A percentile compares a stretch with the other conserved stretches of the same genome.
Evolutionary conservation across 768 basidiomycete genomes (phyloP).

Genomic region (Rhodosporidiobolus sp.): DNA sequence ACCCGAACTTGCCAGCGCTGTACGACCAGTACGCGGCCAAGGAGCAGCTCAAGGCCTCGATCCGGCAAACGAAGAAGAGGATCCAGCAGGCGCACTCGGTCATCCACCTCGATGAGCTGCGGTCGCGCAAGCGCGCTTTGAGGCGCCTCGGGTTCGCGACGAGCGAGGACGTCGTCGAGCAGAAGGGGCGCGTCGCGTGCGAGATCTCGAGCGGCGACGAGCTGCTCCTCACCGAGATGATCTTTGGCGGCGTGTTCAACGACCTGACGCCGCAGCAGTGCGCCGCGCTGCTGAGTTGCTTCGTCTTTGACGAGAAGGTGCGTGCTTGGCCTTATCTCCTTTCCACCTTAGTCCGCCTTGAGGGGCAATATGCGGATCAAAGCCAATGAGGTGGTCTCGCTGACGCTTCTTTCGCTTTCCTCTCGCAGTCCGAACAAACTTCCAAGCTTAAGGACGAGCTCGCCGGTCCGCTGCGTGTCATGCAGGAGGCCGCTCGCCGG

Average conservation of each 20-base stretch:
- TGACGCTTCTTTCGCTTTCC: neutral
- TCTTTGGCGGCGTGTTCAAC: constrained; percentile 97
- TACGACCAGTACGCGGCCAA: constrained; percentile 79
- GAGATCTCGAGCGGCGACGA: constrained; percentile 98
- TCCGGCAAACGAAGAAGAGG: constrained; percentile 74
- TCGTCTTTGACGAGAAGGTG: constrained; percentile 96
- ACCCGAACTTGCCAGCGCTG: constrained; percentile 71
- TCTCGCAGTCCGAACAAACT: constrained; percentile 70
- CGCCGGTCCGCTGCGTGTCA: constrained; percentile 81
- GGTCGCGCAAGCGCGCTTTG: constrained; percentile 87
- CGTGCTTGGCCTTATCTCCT: constrained; percentile 23
- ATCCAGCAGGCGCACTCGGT: constrained; percentile 89
- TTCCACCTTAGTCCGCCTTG: too few species aligned
- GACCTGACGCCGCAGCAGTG: constrained; percentile 82
- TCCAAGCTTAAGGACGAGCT: constrained; percentile 89
- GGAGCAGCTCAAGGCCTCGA: constrained; percentile 63
- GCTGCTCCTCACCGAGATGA: constrained; percentile 87
- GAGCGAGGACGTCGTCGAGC: constrained; percentile 85
- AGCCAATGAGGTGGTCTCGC: neutral
- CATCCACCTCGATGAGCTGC: constrained; percentile 92
- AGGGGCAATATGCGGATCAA: neutral
- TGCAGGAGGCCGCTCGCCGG: constrained; percentile 91
- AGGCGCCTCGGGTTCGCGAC: constrained; percentile 87
- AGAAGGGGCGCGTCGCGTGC: constrained; percentile 97
- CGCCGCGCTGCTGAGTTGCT: constrained; percentile 91